A percentile compares a stretch with the other conserved stretches of the same genome.
phyloP scores from a whole-genome alignment of 2,329 filamentous ascomycete species.

The Laburnicola sp. region DNA sequence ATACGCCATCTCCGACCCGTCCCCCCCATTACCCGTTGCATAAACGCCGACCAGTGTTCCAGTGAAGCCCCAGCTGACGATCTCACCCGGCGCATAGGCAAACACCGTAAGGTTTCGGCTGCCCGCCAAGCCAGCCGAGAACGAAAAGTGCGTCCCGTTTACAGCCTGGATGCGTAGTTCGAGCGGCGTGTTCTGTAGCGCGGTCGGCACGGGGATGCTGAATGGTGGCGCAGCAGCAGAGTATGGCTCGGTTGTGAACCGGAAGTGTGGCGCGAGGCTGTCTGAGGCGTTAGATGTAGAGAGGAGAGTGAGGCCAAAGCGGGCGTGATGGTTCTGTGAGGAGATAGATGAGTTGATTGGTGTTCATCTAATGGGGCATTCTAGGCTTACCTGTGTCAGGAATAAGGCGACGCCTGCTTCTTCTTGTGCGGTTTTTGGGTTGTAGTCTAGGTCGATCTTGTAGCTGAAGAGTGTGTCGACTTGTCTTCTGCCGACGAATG shows the following conservation, averaged over 20 bases:
- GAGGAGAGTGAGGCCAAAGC: constrained; percentile 47
- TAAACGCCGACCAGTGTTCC: constrained; percentile 58
- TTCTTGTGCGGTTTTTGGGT: constrained; percentile 44
- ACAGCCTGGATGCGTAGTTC: constrained; percentile 48
- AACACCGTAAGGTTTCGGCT: constrained; percentile 17
- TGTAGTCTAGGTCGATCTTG: constrained; percentile 52
- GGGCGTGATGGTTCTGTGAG: constrained; percentile 55
- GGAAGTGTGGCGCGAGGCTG: constrained; percentile 43
- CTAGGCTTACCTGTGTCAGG: constrained; percentile 44
- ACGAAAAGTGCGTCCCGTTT: constrained; percentile 53
- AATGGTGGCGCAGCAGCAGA: constrained; percentile 48
- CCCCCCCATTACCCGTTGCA: constrained; percentile 56
- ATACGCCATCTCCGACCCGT: constrained; percentile 51
- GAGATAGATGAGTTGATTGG: neutral
- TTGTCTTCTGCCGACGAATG: constrained; percentile 58
- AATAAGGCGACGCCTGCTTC: constrained; percentile 60
- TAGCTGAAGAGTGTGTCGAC: constrained; percentile 59
- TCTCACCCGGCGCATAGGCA: constrained; percentile 26
- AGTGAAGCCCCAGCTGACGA: constrained; percentile 41
- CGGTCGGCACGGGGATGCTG: constrained; percentile 45
- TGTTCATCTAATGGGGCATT: neutral
- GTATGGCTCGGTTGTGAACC: constrained; percentile 49
- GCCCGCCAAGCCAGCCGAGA: constrained; percentile 28
- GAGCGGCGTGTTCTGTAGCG: constrained; percentile 45
- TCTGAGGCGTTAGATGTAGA: constrained; percentile 9